Percentiles rank a stretch among this genome's conserved stretches.
These are phyloP conservation scores for Blumeriella jaapii DNA, from an alignment of 2,329 filamentous ascomycete species.

Conservation along the genomic window DNA sequence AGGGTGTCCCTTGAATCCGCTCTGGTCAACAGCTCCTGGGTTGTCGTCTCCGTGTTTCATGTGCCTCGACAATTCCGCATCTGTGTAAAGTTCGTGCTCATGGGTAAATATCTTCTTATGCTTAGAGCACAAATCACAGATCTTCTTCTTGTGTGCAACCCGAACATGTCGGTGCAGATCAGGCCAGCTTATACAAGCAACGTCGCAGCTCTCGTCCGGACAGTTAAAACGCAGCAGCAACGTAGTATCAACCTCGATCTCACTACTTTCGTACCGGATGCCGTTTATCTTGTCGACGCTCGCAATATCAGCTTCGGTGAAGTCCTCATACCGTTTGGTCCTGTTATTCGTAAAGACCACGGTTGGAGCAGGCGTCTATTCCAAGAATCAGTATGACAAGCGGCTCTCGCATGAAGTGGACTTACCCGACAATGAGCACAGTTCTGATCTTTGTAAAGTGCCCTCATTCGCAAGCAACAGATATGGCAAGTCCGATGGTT, in stretches of 20 bases:
- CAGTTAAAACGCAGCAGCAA: slow-evolving; percentile 90
- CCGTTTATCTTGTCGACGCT: slow-evolving; percentile 76
- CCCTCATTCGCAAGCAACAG: slow-evolving; percentile 80
- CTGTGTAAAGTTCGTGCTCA: slow-evolving; percentile 86
- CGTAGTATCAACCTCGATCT: slow-evolving; percentile 85
- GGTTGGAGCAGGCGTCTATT: slow-evolving; percentile 55
- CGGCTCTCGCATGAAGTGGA: slow-evolving; percentile 11
- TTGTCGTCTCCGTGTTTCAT: slow-evolving; percentile 86
- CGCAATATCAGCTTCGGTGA: slow-evolving; percentile 58
- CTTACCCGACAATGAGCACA: slow-evolving; percentile 90
- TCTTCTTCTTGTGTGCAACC: slow-evolving; percentile 69
- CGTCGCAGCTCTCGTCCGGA: slow-evolving; percentile 72
- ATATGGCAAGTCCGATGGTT: slow-evolving; percentile 97
- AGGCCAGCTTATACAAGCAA: slow-evolving; percentile 72
- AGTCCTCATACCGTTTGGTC: slow-evolving; percentile 78
- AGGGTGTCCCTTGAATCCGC: slow-evolving; percentile 90
- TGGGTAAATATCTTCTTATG: slow-evolving; percentile 99
- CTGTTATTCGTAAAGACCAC: slow-evolving; percentile 88
- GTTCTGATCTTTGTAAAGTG: slow-evolving; percentile 89
- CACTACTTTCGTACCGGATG: slow-evolving; percentile 78
- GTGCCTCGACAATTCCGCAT: slow-evolving; percentile 70
- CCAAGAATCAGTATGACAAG: slow-evolving; percentile 27
- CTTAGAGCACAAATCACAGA: slow-evolving; percentile 83
- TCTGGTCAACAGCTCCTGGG: slow-evolving; percentile 82
- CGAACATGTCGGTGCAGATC: slow-evolving; percentile 75